A percentile compares a stretch with the other conserved stretches of the same genome.
phyloP scores from a whole-genome alignment of 2,329 filamentous ascomycete genomes.

The Lizonia empirigonia region DNA sequence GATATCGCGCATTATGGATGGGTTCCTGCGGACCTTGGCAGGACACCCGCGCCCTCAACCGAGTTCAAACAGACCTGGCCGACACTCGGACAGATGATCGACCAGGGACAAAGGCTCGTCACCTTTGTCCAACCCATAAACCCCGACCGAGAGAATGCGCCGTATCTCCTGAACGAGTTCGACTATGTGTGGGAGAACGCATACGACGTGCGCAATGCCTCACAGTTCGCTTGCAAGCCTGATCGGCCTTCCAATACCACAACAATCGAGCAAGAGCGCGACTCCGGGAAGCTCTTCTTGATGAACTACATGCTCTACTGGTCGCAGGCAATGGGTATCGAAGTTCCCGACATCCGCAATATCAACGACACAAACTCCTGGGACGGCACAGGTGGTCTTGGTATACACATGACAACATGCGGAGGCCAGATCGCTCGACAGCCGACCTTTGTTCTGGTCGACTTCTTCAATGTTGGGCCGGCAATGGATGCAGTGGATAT shows the following conservation, averaged over 20 bases:
- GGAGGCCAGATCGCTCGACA: conserved; percentile 63
- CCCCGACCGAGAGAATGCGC: conserved; percentile 45
- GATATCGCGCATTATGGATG: conserved; percentile 56
- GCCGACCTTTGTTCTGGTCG: conserved; percentile 75
- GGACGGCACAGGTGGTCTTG: conserved; percentile 60
- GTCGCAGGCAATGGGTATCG: conserved; percentile 48
- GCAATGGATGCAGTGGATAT: conserved; percentile 70
- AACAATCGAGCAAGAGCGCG: conserved; percentile 52
- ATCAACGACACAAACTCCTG: conserved; percentile 69
- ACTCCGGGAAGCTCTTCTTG: conserved; percentile 66
- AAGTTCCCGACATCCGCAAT: conserved; percentile 49
- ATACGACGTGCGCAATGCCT: conserved; percentile 65
- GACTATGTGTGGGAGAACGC: conserved; percentile 71
- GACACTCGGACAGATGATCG: conserved; percentile 71
- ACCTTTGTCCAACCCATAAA: conserved; percentile 66
- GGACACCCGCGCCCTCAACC: conserved; percentile 55
- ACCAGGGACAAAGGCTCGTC: conserved; percentile 65
- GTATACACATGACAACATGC: conserved; percentile 46
- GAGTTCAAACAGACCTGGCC: conserved; percentile 63
- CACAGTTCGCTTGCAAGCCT: conserved; percentile 72
- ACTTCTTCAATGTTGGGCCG: conserved; percentile 76
- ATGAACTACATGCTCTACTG: conserved; percentile 80
- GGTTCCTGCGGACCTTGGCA: conserved; percentile 58
- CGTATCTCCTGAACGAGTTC: conserved; percentile 67
- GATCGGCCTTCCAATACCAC: conserved; percentile 64